Evolutionary conservation across 23 red algal species (phyloP).

Genomic region (Porphyridium purpureum): DNA sequence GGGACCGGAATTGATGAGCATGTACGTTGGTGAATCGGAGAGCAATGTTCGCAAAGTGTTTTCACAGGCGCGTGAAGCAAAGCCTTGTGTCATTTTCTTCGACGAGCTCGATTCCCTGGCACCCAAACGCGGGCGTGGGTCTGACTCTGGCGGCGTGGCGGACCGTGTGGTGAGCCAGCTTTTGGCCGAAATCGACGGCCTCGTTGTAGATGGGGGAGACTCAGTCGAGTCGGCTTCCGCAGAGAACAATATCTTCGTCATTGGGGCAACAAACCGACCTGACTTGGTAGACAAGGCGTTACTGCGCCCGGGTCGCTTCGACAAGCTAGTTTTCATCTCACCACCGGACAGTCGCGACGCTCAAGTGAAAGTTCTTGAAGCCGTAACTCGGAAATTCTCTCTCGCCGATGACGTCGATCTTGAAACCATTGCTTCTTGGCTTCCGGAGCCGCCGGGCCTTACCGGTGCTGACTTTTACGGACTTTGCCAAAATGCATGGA

Average conservation of each 20-base stretch:
- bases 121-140: conserved; percentile 19
- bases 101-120: conserved; percentile 93
- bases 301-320: conserved; percentile 76
- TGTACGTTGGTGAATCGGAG: conserved; percentile 90
- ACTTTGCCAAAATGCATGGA: no score
- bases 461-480: conserved; percentile 1
- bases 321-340: conserved; percentile 32
- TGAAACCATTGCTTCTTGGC: neutral
- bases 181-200: conserved; percentile 77
- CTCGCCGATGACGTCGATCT: neutral
- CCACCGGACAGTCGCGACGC: neutral
- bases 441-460: neutral
- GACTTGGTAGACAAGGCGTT: conserved; percentile 79
- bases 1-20: conserved; percentile 75
- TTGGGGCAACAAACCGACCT: conserved; percentile 87
- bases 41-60: conserved; percentile 69
- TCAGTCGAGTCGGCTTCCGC: neutral
- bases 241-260: conserved; percentile 41
- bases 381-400: neutral
- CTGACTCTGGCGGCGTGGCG: conserved; percentile 23
- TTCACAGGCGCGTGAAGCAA: conserved; percentile 37
- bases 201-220: conserved; percentile 14
- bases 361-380: neutral
- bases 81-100: conserved; percentile 90
- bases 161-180: conserved; percentile 81